Conservation (phyloP, 2,329 filamentous ascomycete species). For the Stenocarpella maydis region DNA sequence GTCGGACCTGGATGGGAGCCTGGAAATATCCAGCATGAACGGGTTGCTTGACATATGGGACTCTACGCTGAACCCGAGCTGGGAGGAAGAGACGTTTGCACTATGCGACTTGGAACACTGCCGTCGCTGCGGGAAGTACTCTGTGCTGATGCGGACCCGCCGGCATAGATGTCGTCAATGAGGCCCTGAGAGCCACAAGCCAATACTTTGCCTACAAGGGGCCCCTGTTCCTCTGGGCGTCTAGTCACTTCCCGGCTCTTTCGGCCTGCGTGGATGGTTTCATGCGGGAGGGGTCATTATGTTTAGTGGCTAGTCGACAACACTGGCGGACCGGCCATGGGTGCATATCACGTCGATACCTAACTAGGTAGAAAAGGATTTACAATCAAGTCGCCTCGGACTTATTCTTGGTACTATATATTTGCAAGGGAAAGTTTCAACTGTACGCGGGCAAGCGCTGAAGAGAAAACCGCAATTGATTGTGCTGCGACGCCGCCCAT, state of each 20-base stretch:
- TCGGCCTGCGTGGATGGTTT: background rate
- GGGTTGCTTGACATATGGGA: conserved; percentile 14
- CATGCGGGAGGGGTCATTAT: no score
- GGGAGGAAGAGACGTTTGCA: conserved; percentile 22
- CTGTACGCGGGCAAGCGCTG: background rate
- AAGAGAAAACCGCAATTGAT: background rate
- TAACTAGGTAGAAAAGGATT: no score
- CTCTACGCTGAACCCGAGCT: conserved; percentile 2
- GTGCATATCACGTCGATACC: no score
- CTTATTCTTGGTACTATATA: background rate
- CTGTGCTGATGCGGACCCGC: background rate
- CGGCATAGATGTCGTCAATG: background rate
- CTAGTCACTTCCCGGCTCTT: background rate
- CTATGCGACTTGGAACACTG: conserved; percentile 16
- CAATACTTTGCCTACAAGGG: background rate
- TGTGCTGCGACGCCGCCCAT: no score
- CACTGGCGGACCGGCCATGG: no score
- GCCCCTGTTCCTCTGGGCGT: background rate
- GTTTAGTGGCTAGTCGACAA: background rate
- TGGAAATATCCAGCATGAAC: background rate
- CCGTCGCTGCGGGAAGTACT: background rate
- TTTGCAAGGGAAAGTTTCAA: background rate
- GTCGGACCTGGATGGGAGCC: background rate
- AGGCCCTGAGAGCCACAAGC: background rate
- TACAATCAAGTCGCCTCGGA: no score